A percentile compares a stretch with the other conserved stretches of the same genome.
phyloP scores from a whole-genome alignment of 352 stramenopile genomes.

The Pythium dissotocum region DNA sequence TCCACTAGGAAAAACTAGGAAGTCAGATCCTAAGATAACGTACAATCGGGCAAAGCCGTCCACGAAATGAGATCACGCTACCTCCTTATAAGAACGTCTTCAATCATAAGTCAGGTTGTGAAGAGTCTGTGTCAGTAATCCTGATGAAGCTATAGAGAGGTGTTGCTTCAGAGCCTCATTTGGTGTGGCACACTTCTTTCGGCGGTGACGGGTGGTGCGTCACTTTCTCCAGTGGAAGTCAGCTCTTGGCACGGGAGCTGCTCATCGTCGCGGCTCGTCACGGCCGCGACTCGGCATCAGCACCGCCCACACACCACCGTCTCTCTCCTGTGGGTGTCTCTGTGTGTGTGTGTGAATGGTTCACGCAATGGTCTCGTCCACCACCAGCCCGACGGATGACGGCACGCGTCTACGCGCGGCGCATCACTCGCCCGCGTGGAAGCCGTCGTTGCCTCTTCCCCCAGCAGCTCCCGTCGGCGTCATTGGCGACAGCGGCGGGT shows the following conservation, averaged over 20 bases:
- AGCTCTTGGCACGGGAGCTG: neutral
- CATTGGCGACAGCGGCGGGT: conserved; percentile 12
- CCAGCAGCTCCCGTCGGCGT: conserved; percentile 10
- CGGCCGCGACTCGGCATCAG: conserved; percentile 23
- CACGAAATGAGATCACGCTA: conserved; percentile 22
- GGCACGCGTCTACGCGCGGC: neutral
- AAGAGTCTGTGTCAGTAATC: neutral
- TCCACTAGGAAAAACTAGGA: neutral
- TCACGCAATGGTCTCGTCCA: neutral
- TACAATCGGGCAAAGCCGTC: conserved; percentile 11
- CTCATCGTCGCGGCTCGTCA: conserved; percentile 28
- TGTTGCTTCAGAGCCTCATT: neutral
- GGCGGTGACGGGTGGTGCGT: conserved; percentile 24
- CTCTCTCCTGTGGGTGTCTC: neutral
- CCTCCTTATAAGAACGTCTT: neutral
- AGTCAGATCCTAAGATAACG: neutral
- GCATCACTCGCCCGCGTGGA: neutral
- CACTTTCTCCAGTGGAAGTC: conserved; percentile 22
- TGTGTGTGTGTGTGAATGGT: neutral
- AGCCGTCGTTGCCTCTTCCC: neutral
- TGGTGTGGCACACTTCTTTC: conserved; percentile 8
- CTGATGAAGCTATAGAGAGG: neutral
- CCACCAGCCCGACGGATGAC: neutral
- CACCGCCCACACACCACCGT: neutral
- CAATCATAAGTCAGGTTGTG: neutral